Percentiles rank a stretch among this genome's conserved stretches.
These are phyloP conservation scores for Penicillium daleae DNA, from an alignment of 495 filamentous ascomycete species.

Conservation along the genomic window DNA sequence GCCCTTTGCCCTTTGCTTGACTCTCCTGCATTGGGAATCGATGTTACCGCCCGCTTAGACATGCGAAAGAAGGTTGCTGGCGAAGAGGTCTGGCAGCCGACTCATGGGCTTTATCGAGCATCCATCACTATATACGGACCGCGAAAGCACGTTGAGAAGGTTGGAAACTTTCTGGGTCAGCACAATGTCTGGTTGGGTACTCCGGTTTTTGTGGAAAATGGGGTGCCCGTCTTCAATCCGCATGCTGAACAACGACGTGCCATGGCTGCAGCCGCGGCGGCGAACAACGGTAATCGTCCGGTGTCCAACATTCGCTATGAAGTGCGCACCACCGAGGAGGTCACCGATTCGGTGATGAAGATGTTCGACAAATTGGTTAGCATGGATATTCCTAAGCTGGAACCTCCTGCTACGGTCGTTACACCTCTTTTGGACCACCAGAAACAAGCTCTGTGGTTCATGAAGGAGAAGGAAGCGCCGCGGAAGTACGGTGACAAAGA, in stretches of 20 bases:
- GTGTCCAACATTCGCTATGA: slow-evolving; percentile 46
- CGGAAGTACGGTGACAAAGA: slow-evolving; percentile 58
- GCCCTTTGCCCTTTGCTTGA: slow-evolving; percentile 76
- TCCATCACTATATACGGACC: slow-evolving; percentile 81
- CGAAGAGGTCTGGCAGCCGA: slow-evolving; percentile 60
- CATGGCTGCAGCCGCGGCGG: slow-evolving; percentile 29
- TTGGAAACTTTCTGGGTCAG: slow-evolving; percentile 69
- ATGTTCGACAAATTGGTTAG: slow-evolving; percentile 84
- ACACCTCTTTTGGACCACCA: slow-evolving; percentile 85
- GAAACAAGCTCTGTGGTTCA: slow-evolving; percentile 87
- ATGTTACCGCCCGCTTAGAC: slow-evolving; percentile 68
- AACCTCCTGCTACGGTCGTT: slow-evolving; percentile 60
- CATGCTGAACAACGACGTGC: slow-evolving; percentile 55
- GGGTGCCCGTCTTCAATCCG: slow-evolving; percentile 70
- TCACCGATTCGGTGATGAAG: slow-evolving; percentile 77
- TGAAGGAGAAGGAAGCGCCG: slow-evolving; percentile 77
- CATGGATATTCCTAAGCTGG: slow-evolving; percentile 76
- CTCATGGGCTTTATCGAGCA: slow-evolving; percentile 56
- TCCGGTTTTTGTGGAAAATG: slow-evolving; percentile 64
- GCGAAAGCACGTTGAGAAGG: slow-evolving; percentile 59
- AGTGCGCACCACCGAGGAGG: slow-evolving; percentile 76
- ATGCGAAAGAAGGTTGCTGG: slow-evolving; percentile 56
- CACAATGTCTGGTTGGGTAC: slow-evolving; percentile 66
- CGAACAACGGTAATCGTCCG: slow-evolving; percentile 29
- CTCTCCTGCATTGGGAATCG: slow-evolving; percentile 57